Evolutionary conservation across 2,329 filamentous ascomycete species (phyloP).

Genomic region (Penicillium olsonii): DNA sequence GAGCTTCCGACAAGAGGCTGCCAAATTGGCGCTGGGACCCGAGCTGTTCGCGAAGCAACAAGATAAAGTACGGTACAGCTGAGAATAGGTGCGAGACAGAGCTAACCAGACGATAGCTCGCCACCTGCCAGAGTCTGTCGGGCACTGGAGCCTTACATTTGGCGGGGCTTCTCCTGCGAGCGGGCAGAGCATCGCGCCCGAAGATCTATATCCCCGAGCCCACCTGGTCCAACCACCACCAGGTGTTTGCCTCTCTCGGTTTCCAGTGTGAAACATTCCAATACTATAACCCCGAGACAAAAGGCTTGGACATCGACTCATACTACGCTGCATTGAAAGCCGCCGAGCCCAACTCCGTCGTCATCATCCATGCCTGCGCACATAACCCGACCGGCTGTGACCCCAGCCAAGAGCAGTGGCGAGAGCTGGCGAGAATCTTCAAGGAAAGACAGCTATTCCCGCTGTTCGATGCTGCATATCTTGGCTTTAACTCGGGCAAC

Average conservation of each 20-base stretch:
- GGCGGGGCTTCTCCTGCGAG: slow-evolving; percentile 22
- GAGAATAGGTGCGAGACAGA: neutral
- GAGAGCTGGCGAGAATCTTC: slow-evolving; percentile 75
- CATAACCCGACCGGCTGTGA: slow-evolving; percentile 98
- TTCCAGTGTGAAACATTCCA: slow-evolving; percentile 60
- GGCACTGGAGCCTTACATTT: slow-evolving; percentile 60
- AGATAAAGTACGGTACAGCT: slow-evolving; percentile 13
- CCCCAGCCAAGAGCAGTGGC: slow-evolving; percentile 88
- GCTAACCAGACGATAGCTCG: slow-evolving; percentile 24
- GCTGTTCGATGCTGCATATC: slow-evolving; percentile 53
- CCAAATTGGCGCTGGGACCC: slow-evolving; percentile 76
- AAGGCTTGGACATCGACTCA: slow-evolving; percentile 21
- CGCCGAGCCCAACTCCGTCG: slow-evolving; percentile 15
- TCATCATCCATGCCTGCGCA: slow-evolving; percentile 77
- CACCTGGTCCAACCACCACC: slow-evolving; percentile 96
- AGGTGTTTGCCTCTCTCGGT: slow-evolving; percentile 87
- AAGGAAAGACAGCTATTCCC: slow-evolving; percentile 79
- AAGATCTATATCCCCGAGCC: slow-evolving; percentile 83
- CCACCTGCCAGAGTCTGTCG: slow-evolving; percentile 85
- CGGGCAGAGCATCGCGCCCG: slow-evolving; percentile 13
- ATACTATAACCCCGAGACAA: slow-evolving; percentile 24
- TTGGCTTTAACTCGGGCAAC: slow-evolving; percentile 31
- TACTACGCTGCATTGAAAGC: slow-evolving; percentile 17
- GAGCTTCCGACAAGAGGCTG: slow-evolving; percentile 79
- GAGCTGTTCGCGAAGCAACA: slow-evolving; percentile 7